Evolutionary conservation across 2,329 filamentous ascomycete species (phyloP).

Genomic region (Calonectria multiphialidica): DNA sequence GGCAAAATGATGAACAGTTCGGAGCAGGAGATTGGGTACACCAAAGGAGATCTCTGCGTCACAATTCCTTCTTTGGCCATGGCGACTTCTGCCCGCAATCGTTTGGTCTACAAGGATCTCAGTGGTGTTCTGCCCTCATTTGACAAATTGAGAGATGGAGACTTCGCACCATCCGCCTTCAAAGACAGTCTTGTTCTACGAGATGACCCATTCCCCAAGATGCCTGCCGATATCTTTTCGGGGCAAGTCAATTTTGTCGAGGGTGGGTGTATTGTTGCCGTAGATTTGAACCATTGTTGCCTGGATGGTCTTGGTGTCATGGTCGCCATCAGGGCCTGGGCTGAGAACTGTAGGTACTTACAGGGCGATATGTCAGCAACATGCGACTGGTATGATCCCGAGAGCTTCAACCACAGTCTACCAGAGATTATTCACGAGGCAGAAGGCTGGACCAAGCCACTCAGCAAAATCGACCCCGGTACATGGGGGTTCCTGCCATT

Average conservation of each 20-base stretch:
- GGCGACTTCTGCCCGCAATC: background rate
- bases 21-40: conserved; percentile 42
- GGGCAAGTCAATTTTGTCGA: conserved; percentile 48
- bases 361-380: conserved; percentile 40
- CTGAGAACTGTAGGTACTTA: conserved; percentile 45
- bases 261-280: conserved; percentile 46
- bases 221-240: conserved; percentile 45
- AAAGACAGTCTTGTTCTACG: conserved; percentile 41
- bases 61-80: conserved; percentile 32
- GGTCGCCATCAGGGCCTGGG: conserved; percentile 45
- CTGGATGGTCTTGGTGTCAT: conserved; percentile 47
- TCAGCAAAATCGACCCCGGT: conserved; percentile 41
- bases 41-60: conserved; percentile 36
- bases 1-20: conserved; percentile 50
- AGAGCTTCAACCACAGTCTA: conserved; percentile 47
- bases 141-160: conserved; percentile 35
- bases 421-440: conserved; percentile 44
- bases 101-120: conserved; percentile 43
- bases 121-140: conserved; percentile 42
- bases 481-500: conserved; percentile 45
- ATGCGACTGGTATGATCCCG: conserved; percentile 44
- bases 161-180: conserved; percentile 45
- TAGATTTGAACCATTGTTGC: conserved; percentile 41
- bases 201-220: conserved; percentile 34
- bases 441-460: conserved; percentile 34